phyloP scores from a whole-genome alignment of 768 basidiomycete species.

The Mycena rosella region DNA sequence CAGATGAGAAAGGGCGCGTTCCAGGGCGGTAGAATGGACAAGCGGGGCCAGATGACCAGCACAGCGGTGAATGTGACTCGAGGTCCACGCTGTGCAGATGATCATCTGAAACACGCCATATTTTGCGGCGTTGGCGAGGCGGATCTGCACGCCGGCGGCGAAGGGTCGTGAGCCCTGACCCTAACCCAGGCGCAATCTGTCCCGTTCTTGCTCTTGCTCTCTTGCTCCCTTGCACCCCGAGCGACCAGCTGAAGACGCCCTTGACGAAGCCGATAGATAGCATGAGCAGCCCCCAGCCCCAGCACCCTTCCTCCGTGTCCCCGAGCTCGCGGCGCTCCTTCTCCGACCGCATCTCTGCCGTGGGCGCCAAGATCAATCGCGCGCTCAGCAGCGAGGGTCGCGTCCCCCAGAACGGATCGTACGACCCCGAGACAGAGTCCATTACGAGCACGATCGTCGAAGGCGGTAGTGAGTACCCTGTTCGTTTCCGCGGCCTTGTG shows the following conservation, averaged over 20 bases:
- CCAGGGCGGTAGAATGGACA: too few relatives aligned
- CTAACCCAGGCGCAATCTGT: too few relatives aligned
- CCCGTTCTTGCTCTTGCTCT: not conserved
- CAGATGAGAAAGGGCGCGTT: too few relatives aligned
- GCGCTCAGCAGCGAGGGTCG: conserved; percentile 31
- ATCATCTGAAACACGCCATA: too few relatives aligned
- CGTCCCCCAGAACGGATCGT: conserved; percentile 4
- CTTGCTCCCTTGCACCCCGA: not conserved
- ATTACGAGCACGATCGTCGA: conserved; percentile 26
- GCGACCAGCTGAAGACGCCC: not conserved
- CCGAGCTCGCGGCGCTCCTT: conserved; percentile 21
- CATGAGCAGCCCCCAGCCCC: not conserved
- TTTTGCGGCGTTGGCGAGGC: not conserved
- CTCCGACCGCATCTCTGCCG: conserved; percentile 28
- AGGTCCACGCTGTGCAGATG: not conserved
- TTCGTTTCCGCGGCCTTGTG: conserved; percentile 2
- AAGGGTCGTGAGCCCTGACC: not conserved
- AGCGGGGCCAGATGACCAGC: not conserved
- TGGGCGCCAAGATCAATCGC: conserved; percentile 30
- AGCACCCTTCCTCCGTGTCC: not conserved
- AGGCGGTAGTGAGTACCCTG: conserved; percentile 13
- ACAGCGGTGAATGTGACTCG: not conserved
- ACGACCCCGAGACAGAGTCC: conserved; percentile 29
- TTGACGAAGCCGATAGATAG: too few relatives aligned
- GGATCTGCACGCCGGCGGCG: not conserved